Evolutionary conservation across 495 filamentous ascomycete genomes (phyloP).

Genomic region (Tuber borchii): DNA sequence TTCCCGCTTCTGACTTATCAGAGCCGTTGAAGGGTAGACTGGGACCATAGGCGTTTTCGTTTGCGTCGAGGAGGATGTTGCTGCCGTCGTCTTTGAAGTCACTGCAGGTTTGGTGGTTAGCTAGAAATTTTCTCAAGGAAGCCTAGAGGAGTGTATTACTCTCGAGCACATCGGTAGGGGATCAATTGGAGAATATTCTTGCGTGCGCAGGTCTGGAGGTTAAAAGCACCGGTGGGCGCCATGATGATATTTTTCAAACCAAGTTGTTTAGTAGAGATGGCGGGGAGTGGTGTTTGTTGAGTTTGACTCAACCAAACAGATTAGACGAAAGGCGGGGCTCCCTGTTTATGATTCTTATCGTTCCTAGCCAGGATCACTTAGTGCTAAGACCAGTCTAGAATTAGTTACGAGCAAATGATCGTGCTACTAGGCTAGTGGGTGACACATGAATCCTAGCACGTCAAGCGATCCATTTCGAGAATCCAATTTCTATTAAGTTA

Average conservation of each 20-base stretch:
- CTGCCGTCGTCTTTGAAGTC: constrained; percentile 98
- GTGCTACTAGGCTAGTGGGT: not conserved
- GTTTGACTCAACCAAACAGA: not conserved
- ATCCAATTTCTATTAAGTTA: not conserved
- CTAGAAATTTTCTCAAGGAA: not conserved
- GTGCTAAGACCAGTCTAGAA: not conserved
- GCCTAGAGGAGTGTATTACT: constrained; percentile 32
- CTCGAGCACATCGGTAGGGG: constrained; percentile 59
- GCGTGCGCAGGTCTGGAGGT: constrained; percentile 72
- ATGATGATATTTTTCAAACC: constrained; percentile 7
- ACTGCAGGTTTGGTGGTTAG: constrained; percentile 18
- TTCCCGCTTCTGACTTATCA: constrained; percentile 27
- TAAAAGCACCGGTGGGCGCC: constrained; percentile 50
- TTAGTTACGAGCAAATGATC: not conserved
- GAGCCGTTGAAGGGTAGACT: constrained; percentile 47
- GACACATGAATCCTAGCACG: not conserved
- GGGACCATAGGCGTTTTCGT: constrained; percentile 94
- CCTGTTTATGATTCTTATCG: not conserved
- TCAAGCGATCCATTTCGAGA: not conserved
- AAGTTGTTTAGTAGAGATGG: not conserved
- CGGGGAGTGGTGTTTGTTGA: not conserved
- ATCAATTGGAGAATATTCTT: constrained; percentile 75
- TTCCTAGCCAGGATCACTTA: not conserved
- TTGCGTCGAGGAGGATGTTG: constrained; percentile 93
- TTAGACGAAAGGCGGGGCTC: not conserved